phyloP scores from a whole-genome alignment of 441 rosid species.

The Flueggea neowawraea region DNA sequence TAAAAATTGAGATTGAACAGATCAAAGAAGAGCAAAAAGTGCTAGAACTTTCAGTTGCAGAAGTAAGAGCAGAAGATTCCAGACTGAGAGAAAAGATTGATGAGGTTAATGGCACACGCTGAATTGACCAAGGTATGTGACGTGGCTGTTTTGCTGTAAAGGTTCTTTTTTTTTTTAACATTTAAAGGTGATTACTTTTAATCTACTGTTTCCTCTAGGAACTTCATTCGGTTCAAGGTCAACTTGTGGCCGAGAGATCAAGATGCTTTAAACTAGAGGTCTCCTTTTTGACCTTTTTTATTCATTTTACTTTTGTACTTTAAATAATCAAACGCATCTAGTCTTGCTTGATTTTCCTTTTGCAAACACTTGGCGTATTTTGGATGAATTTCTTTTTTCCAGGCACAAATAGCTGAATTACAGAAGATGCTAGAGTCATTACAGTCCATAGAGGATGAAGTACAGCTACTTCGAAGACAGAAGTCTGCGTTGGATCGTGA shows the following conservation, averaged over 20 bases:
- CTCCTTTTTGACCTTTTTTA: slow-evolving; percentile 1
- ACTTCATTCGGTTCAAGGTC: slow-evolving; percentile 86
- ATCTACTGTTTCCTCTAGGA: slow-evolving; percentile 34
- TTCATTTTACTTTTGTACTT: neutral
- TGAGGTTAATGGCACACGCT: slow-evolving; percentile 59
- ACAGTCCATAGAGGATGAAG: slow-evolving; percentile 72
- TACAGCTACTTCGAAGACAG: slow-evolving; percentile 69
- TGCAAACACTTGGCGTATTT: neutral
- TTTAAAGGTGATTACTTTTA: slow-evolving; percentile 1
- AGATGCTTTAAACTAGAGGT: slow-evolving; percentile 99
- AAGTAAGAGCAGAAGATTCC: slow-evolving; percentile 56
- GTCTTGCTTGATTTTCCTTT: neutral
- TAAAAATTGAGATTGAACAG: slow-evolving; percentile 39
- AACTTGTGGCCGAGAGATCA: slow-evolving; percentile 86
- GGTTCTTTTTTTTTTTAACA: slow-evolving; percentile 3
- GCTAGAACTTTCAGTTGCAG: slow-evolving; percentile 52
- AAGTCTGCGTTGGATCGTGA: slow-evolving; percentile 66
- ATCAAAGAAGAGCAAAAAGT: slow-evolving; percentile 68
- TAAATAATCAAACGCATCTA: neutral
- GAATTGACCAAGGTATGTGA: slow-evolving; percentile 71
- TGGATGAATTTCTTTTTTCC: slow-evolving; percentile 10
- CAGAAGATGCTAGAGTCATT: slow-evolving; percentile 80
- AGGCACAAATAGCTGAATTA: slow-evolving; percentile 93
- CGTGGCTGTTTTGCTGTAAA: neutral
- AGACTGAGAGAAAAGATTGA: slow-evolving; percentile 66